Evolutionary conservation across 2,329 filamentous ascomycete genomes (phyloP), one percentile per base, ranked within the genome.

Genomic region (Stachybotrys chlorohalonatus): DNA sequence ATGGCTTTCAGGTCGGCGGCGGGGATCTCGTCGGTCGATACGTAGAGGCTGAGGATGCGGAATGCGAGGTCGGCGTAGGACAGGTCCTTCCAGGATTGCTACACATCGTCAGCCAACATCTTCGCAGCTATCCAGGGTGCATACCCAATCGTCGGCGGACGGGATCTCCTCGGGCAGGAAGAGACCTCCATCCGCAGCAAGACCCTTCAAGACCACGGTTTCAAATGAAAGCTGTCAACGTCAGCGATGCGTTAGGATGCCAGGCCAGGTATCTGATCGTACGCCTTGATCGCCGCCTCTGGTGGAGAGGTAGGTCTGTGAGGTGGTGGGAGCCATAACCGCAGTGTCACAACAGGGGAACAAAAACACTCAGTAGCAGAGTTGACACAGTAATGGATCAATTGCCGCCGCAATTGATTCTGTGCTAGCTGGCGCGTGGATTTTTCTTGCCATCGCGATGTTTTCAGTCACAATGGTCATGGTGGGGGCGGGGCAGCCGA

Each of bases 131-230:
- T 67, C 82, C 74, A 54, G 66, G 65, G 30, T 54, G 60, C 60
- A 49, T 36, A 62, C 60, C 84, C 86, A 90, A 68, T 84, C 76
- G 55, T 68, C 68, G 54, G 82, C 82, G 5, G 75, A 69, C 13
- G 90, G 90, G 58, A 93, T 86, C 57, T 86, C 80, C 67, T 95
- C 86, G 36, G 90, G 90, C 56, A 95, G 86, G 75, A 92, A 95
- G 24, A 95, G 83, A 51, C 90, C 90, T 54, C 89, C 89, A 65
- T 95, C 90, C 32, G 82, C 77, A 54, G 90, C 90, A 55, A 95
- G 82, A 49, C 90, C 90, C 70, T 95, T 93, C 57, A 95, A 78
- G 45, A 95, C 90, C 49, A 90, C 90, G 52, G 90, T 84, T 73
- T 95, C 90, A 68, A 95, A 95, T 52, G 89, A 90, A 62, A 94